Evolutionary conservation across 768 basidiomycete genomes (phyloP).

Genomic region (Termitomyces sp.): DNA sequence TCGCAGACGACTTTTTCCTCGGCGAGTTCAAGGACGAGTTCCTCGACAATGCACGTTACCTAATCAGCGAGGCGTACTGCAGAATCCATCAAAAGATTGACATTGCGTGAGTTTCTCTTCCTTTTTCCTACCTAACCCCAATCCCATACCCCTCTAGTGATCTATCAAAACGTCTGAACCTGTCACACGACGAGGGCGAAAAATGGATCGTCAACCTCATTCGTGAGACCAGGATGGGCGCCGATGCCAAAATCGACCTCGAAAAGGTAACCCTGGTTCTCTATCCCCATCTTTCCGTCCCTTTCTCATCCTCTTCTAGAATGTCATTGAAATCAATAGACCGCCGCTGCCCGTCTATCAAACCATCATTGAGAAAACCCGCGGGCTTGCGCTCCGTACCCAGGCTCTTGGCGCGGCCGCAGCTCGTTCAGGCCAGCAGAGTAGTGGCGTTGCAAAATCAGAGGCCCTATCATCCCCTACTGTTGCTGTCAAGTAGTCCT

Average conservation of each 20-base stretch:
- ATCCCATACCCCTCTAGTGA: slow-evolving; percentile 50
- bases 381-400: slow-evolving; percentile 85
- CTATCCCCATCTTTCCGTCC: background rate
- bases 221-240: slow-evolving; percentile 93
- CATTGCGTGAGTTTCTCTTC: slow-evolving; percentile 53
- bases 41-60: slow-evolving; percentile 91
- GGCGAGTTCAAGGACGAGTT: slow-evolving; percentile 89
- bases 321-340: slow-evolving; percentile 93
- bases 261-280: slow-evolving; percentile 89
- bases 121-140: background rate
- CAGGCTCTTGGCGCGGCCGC: slow-evolving; percentile 82
- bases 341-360: slow-evolving; percentile 89
- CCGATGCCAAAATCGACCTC: slow-evolving; percentile 96
- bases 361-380: slow-evolving; percentile 91
- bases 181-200: slow-evolving; percentile 93
- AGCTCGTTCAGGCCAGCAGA: slow-evolving; percentile 26
- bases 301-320: slow-evolving; percentile 39
- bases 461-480: slow-evolving; percentile 15
- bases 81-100: slow-evolving; percentile 93
- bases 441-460: slow-evolving; percentile 10
- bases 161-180: slow-evolving; percentile 87
- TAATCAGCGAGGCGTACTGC: slow-evolving; percentile 97
- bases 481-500: slow-evolving; percentile 19
- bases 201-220: slow-evolving; percentile 99
- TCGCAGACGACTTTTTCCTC: slow-evolving; percentile 92